Evolutionary conservation across 441 rosid genomes (phyloP), one percentile per base, ranked within the genome.

Genomic region (Bocquillonia castaneifolia): DNA sequence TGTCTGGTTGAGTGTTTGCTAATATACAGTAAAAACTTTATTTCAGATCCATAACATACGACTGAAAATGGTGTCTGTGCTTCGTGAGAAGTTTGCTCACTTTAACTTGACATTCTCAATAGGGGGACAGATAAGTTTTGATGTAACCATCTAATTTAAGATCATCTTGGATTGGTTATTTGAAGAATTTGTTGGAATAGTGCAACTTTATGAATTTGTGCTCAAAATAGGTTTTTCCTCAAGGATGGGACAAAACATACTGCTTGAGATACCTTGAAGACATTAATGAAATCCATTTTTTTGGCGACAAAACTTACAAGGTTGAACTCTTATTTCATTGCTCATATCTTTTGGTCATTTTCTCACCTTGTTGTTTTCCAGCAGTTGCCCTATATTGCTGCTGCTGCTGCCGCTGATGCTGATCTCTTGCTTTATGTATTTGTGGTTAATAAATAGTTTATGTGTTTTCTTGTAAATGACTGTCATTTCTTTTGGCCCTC

Each of bases 211-310:
- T 59, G 59, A 29, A 34, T 48, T 52, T 42, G 45, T 68, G 17
- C 58, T 44, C 52, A 57, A 45, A 18, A 53, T 79, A 94, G 99
- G 96, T 87, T 72, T 94, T 94, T 76, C 99, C 99, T 65, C 84
- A 74, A 73, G 98, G 99, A 69, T 94, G 99, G 98, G 98, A 94
- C 80, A 94, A 94, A 84, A 94, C 99, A 62, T 92, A 90, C 78
- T 92, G 99, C 85, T 81, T 94, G 88, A 85, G 80, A 59, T 94
- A 84, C 77, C 97, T 94, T 13, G 80, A 85, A 29, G 90, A 86
- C 20, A 92, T 87, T 66, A 71, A 62, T 28, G 97, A 92, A 75
- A 90, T 94, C 66, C 99, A 94, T 84, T 94, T 94, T 78, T 94
- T 94, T 70, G 99, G 99, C 45, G 99, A 94, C 89, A 94, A 90